phyloP scores from a whole-genome alignment of 225 moss, liverwort and hornwort species.

The Pseudoscleropodium purum region DNA sequence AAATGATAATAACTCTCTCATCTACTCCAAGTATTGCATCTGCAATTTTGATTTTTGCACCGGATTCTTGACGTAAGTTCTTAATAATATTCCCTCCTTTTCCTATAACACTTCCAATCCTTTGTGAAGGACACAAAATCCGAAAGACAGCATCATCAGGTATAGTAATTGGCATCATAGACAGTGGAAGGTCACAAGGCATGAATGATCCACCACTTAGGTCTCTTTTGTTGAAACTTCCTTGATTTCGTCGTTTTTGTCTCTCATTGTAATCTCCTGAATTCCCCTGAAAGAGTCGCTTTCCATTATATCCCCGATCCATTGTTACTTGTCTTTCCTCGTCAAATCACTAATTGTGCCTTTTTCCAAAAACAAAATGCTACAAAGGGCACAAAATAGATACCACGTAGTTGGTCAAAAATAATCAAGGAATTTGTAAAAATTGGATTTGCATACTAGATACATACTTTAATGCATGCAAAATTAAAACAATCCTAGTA shows the following conservation, averaged over 20 bases:
- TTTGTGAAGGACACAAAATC: slow-evolving; percentile 72
- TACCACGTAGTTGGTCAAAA: not conserved
- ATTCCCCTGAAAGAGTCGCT: slow-evolving; percentile 69
- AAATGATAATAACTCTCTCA: slow-evolving; percentile 90
- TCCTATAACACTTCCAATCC: slow-evolving; percentile 93
- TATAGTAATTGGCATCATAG: slow-evolving; percentile 12
- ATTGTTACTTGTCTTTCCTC: slow-evolving; percentile 1
- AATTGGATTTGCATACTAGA: not conserved
- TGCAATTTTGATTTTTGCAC: slow-evolving; percentile 94
- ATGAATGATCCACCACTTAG: not conserved
- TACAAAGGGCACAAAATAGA: not conserved
- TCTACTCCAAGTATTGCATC: slow-evolving; percentile 87
- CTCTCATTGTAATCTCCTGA: slow-evolving; percentile 44
- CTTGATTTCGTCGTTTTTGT: slow-evolving; percentile 66
- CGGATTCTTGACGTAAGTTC: slow-evolving; percentile 68
- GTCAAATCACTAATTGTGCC: not conserved
- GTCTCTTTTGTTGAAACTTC: not conserved
- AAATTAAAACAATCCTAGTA: not conserved
- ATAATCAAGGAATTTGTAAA: not conserved
- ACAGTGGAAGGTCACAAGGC: slow-evolving; percentile 24
- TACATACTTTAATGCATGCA: not conserved
- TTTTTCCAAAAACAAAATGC: not conserved
- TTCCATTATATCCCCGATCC: slow-evolving; percentile 60
- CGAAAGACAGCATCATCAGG: slow-evolving; percentile 67
- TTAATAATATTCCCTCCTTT: slow-evolving; percentile 92